A percentile compares a stretch with the other conserved stretches of the same genome.
Evolutionary conservation across 768 basidiomycete genomes (phyloP).

Genomic region (Suillus cothurnatus): DNA sequence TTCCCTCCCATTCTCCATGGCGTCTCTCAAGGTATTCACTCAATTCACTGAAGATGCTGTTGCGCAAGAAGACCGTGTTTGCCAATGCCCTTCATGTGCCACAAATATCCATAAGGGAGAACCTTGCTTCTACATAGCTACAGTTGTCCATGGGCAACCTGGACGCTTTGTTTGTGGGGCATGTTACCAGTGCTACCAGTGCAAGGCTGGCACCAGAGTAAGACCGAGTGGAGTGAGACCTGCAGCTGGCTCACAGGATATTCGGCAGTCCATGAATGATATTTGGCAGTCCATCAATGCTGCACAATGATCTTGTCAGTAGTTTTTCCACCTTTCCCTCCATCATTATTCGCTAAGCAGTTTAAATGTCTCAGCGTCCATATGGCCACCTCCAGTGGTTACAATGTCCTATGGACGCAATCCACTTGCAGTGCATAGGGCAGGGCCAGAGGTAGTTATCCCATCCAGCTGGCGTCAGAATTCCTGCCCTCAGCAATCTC

Average conservation of each 20-base stretch:
- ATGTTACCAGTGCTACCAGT: constrained; percentile 6
- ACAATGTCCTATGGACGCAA: not conserved
- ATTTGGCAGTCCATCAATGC: constrained; percentile 9
- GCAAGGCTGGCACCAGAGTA: constrained; percentile 1
- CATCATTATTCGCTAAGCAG: not conserved
- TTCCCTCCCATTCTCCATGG: not conserved
- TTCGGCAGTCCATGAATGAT: too few species aligned
- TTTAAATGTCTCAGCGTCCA: not conserved
- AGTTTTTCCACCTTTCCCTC: not conserved
- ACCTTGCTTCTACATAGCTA: constrained; percentile 8
- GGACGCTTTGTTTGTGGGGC: constrained; percentile 3
- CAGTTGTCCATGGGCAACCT: not conserved
- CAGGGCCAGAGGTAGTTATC: constrained; percentile 2
- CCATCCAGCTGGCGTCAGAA: not conserved
- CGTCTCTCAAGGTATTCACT: constrained; percentile 4
- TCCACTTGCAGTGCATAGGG: not conserved
- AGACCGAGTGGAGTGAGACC: not conserved
- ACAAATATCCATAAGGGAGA: constrained; percentile 8
- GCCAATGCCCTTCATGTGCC: not conserved
- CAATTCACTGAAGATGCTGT: constrained; percentile 14
- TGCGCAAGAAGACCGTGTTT: constrained; percentile 4
- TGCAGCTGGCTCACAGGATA: not conserved
- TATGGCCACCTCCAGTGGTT: not conserved
- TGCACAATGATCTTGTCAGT: not conserved
- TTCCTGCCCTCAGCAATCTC: not conserved